Conservation (phyloP, 2,329 filamentous ascomycete species). For the Alternaria tenuissima region DNA sequence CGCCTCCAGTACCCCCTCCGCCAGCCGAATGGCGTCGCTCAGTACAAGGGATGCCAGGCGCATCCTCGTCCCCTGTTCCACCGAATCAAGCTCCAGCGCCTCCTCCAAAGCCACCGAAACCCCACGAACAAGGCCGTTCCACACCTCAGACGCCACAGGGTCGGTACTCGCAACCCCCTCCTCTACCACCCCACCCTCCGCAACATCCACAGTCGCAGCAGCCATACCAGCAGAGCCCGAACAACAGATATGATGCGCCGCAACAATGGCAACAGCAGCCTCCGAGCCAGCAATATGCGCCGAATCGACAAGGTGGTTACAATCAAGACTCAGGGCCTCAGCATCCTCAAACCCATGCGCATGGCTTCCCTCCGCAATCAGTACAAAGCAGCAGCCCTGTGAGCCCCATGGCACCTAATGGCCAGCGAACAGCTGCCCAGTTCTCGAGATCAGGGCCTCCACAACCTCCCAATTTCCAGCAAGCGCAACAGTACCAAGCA, state of each 20-base stretch:
- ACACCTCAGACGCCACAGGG: constrained; percentile 36
- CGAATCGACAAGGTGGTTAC: constrained; percentile 33
- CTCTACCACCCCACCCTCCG: constrained; percentile 46
- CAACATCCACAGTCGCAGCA: constrained; percentile 31
- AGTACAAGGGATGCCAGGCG: constrained; percentile 39
- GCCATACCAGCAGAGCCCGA: constrained; percentile 31
- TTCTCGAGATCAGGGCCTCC: constrained; percentile 32
- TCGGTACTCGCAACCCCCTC: constrained; percentile 43
- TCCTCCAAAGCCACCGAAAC: constrained; percentile 60
- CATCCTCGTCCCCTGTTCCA: constrained; percentile 47
- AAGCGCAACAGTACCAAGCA: constrained; percentile 27
- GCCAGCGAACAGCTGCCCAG: constrained; percentile 29
- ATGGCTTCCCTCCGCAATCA: constrained; percentile 27
- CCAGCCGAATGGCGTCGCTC: constrained; percentile 64
- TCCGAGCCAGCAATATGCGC: constrained; percentile 23
- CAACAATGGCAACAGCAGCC: constrained; percentile 30
- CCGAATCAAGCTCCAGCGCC: constrained; percentile 44
- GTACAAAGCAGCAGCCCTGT: constrained; percentile 47
- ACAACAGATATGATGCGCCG: constrained; percentile 28
- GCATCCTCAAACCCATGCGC: constrained; percentile 41
- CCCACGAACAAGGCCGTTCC: constrained; percentile 37
- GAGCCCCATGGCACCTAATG: constrained; percentile 47
- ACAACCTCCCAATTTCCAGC: constrained; percentile 25
- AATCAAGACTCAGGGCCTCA: constrained; percentile 33
- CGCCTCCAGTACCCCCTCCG: constrained; percentile 68